Percentiles rank a stretch among this genome's conserved stretches.
Conservation (phyloP, 495 filamentous ascomycete genomes). For the Aeminium ludgeri region DNA sequence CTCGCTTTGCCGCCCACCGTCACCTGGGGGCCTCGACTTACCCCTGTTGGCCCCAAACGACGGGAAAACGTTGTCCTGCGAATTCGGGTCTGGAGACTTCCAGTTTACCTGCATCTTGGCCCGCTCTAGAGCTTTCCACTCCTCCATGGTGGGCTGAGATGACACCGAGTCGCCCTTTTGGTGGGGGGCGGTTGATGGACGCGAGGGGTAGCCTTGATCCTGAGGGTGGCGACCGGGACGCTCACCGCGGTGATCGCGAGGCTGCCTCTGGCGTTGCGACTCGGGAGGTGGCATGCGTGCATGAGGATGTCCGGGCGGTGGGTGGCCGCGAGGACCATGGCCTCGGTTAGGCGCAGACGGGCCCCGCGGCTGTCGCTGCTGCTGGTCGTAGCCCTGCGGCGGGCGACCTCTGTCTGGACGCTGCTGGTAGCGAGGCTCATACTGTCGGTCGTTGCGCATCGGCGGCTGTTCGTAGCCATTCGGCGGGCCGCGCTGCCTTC, state of each 20-base stretch:
- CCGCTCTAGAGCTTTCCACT: conserved; percentile 12
- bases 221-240: background rate
- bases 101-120: conserved; percentile 4
- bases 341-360: background rate
- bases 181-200: background rate
- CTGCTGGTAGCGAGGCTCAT: conserved; percentile 13
- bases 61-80: conserved; percentile 21
- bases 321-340: no score
- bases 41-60: conserved; percentile 16
- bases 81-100: conserved; percentile 2
- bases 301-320: no score
- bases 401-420: conserved; percentile 1
- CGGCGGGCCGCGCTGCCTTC: background rate
- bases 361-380: background rate
- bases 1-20: conserved; percentile 15
- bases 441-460: conserved; percentile 3
- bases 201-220: background rate
- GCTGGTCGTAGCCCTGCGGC: background rate
- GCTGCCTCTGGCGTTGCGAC: background rate
- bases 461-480: background rate
- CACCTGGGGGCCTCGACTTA: background rate
- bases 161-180: background rate
- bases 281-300: no score
- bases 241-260: conserved; percentile 2
- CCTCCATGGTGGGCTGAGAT: conserved; percentile 7